Evolutionary conservation across 2,329 filamentous ascomycete genomes (phyloP).

Genomic region (Lecanoromycetidae sp.): DNA sequence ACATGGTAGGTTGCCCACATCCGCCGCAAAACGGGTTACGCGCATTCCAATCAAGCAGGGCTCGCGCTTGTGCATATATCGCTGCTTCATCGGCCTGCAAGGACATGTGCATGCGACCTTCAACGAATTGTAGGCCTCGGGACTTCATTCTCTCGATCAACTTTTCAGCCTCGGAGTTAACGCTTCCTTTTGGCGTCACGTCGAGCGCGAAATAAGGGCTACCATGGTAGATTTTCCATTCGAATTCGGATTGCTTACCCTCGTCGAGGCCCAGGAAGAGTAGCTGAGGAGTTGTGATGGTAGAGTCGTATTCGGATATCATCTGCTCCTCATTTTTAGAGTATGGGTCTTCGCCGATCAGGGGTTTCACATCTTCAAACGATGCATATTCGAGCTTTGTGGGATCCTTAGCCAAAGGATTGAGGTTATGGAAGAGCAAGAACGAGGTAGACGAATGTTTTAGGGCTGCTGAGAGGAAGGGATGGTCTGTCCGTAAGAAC

Average conservation of each 20-base stretch:
- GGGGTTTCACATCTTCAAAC: constrained; percentile 53
- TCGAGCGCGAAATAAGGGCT: constrained; percentile 83
- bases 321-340: constrained; percentile 57
- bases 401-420: constrained; percentile 54
- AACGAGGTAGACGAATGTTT: constrained; percentile 45
- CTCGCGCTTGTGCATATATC: constrained; percentile 78
- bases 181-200: constrained; percentile 58
- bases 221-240: constrained; percentile 59
- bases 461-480: constrained; percentile 37
- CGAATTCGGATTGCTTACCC: constrained; percentile 33
- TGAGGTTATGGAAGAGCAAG: constrained; percentile 65
- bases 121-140: constrained; percentile 52
- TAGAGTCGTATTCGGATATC: constrained; percentile 62
- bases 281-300: constrained; percentile 50
- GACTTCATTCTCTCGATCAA: constrained; percentile 50
- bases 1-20: constrained; percentile 70
- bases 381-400: constrained; percentile 55
- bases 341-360: constrained; percentile 65
- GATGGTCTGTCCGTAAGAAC: constrained; percentile 36
- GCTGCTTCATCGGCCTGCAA: constrained; percentile 47
- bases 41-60: constrained; percentile 85
- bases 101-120: constrained; percentile 42
- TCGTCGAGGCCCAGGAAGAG: constrained; percentile 15
- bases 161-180: constrained; percentile 49
- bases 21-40: constrained; percentile 85